phyloP scores from a whole-genome alignment of 371 early-diverging fungal genomes.

The Coemansia sp. region DNA sequence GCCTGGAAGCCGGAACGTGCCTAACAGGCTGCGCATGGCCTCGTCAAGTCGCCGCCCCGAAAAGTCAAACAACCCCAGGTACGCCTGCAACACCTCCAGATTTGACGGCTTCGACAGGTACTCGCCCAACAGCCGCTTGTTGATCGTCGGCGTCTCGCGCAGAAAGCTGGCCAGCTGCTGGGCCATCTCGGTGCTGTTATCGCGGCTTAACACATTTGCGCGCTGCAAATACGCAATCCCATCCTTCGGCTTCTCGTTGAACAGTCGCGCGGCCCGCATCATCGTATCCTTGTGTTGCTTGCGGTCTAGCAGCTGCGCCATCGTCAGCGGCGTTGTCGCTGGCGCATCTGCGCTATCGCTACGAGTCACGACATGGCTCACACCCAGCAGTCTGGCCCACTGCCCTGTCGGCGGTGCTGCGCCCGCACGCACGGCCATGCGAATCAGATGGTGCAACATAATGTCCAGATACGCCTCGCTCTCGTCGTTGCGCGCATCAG shows the following conservation, averaged over 20 bases:
- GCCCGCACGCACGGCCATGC: conserved; percentile 72
- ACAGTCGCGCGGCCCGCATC: conserved; percentile 72
- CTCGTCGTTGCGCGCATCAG: conserved; percentile 29
- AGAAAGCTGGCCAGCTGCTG: conserved; percentile 71
- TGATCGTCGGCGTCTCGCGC: conserved; percentile 68
- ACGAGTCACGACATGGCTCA: neutral
- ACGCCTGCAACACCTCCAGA: conserved; percentile 71
- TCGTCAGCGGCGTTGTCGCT: conserved; percentile 13
- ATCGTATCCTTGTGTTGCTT: conserved; percentile 67
- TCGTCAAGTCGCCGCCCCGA: conserved; percentile 79
- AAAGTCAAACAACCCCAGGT: conserved; percentile 84
- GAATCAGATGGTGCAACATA: conserved; percentile 71
- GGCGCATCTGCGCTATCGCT: neutral
- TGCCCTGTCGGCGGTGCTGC: conserved; percentile 31
- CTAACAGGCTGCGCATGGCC: conserved; percentile 78
- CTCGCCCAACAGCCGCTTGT: conserved; percentile 84
- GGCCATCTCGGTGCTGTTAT: conserved; percentile 53
- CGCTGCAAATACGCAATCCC: conserved; percentile 73
- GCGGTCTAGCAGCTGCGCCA: conserved; percentile 40
- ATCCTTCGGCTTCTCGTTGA: conserved; percentile 83
- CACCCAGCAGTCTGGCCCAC: conserved; percentile 44
- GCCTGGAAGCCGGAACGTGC: conserved; percentile 88
- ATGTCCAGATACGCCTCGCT: conserved; percentile 71
- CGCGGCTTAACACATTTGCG: conserved; percentile 38
- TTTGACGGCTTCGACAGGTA: conserved; percentile 84